These are phyloP conservation scores for Aciculosporium take DNA, from an alignment of 2,329 filamentous ascomycete species.

Conservation along the genomic window DNA sequence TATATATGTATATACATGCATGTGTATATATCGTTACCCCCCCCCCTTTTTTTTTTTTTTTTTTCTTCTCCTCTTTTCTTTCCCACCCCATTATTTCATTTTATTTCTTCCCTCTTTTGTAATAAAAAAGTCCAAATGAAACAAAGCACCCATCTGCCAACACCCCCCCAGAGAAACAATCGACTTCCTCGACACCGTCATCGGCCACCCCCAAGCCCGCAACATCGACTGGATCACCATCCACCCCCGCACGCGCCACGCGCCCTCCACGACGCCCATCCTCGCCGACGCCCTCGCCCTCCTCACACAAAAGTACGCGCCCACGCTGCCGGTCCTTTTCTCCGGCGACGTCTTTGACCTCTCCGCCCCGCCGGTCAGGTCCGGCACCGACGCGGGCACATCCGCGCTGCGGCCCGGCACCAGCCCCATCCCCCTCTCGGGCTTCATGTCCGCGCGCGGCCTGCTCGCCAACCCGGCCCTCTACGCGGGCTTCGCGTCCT, in stretches of 20 bases:
- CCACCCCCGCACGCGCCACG: conserved; percentile 49
- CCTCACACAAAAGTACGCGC: conserved; percentile 36
- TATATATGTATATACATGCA: too few relatives aligned
- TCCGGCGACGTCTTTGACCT: conserved; percentile 58
- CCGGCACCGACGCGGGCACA: too few relatives aligned
- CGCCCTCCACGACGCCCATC: conserved; percentile 47
- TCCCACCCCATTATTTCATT: too few relatives aligned
- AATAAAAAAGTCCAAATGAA: too few relatives aligned
- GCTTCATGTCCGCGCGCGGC: conserved; percentile 58
- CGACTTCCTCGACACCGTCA: conserved; percentile 48
- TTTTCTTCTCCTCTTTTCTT: neutral
- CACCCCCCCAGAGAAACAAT: conserved; percentile 33
- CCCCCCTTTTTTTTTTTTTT: neutral
- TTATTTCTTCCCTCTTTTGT: too few relatives aligned
- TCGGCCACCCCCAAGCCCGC: conserved; percentile 35
- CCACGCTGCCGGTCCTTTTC: conserved; percentile 46
- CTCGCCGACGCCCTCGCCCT: conserved; percentile 45
- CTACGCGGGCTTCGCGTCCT: conserved; percentile 41
- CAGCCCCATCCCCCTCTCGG: conserved; percentile 40
- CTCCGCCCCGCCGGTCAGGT: conserved; percentile 25
- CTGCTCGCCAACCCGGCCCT: conserved; percentile 54
- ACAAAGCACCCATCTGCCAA: too few relatives aligned
- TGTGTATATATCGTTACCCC: too few relatives aligned
- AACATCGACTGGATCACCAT: conserved; percentile 56
- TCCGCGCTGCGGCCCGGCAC: conserved; percentile 25